Evolutionary conservation across 148 eudicot genomes (phyloP).

Genomic region (Selenicereus undatus): DNA sequence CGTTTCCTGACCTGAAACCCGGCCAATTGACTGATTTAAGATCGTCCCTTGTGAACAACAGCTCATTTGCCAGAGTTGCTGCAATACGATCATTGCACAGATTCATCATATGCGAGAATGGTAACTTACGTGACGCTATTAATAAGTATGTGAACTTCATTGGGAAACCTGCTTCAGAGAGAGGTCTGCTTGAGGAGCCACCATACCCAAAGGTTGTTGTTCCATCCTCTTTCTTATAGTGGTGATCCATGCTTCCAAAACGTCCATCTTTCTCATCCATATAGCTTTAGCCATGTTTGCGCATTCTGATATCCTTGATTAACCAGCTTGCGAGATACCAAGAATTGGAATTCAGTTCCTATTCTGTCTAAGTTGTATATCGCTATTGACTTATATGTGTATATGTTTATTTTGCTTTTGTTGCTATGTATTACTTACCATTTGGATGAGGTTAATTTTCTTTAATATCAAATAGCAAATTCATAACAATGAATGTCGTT

Average conservation of each 20-base stretch:
- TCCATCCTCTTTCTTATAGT: slow-evolving; percentile 5
- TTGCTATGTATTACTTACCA: not conserved
- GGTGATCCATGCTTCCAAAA: not conserved
- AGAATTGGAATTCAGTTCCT: not conserved
- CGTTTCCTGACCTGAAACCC: slow-evolving; percentile 75
- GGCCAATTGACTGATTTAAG: slow-evolving; percentile 96
- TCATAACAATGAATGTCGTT: not conserved
- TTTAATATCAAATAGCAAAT: not conserved
- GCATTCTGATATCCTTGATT: not conserved
- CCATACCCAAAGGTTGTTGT: slow-evolving; percentile 77
- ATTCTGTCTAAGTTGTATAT: not conserved
- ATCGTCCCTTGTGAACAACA: slow-evolving; percentile 70
- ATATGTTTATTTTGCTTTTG: not conserved
- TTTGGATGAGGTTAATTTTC: not conserved
- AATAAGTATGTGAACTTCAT: slow-evolving; percentile 45
- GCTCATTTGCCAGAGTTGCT: slow-evolving; percentile 69
- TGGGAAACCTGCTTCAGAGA: slow-evolving; percentile 27
- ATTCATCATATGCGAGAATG: slow-evolving; percentile 53
- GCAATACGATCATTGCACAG: slow-evolving; percentile 50
- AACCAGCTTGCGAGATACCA: not conserved
- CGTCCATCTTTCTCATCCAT: not conserved
- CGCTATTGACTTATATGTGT: not conserved
- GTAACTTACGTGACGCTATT: slow-evolving; percentile 45
- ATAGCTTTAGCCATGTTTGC: not conserved
- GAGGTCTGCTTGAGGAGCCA: slow-evolving; percentile 47